A percentile compares a stretch with the other conserved stretches of the same genome.
Evolutionary conservation across 2,329 filamentous ascomycete species (phyloP).

Genomic region (Alternaria ethzedia): DNA sequence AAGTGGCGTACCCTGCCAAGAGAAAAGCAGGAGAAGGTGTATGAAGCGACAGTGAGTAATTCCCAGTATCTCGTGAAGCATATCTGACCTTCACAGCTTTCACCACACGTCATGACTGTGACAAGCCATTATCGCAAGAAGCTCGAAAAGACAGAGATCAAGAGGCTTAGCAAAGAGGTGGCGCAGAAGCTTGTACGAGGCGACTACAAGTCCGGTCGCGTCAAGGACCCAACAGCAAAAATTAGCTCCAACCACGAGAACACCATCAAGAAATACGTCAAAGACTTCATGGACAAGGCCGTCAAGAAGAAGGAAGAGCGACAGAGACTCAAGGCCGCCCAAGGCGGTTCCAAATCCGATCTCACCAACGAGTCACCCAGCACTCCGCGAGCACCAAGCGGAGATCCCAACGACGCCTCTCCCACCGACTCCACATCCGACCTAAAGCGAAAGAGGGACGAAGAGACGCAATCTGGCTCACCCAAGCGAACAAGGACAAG

Average conservation of each 20-base stretch:
- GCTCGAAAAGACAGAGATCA: slow-evolving; percentile 79
- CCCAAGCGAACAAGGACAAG: slow-evolving; percentile 43
- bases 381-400: slow-evolving; percentile 21
- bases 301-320: slow-evolving; percentile 69
- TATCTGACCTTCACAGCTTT: slow-evolving; percentile 63
- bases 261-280: slow-evolving; percentile 82
- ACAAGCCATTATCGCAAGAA: slow-evolving; percentile 87
- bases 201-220: slow-evolving; percentile 89
- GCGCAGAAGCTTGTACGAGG: slow-evolving; percentile 89
- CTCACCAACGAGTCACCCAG: slow-evolving; percentile 21
- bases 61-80: not conserved
- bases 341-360: slow-evolving; percentile 39
- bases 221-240: slow-evolving; percentile 74
- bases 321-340: slow-evolving; percentile 64
- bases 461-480: slow-evolving; percentile 33
- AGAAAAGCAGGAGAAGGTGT: slow-evolving; percentile 94
- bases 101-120: slow-evolving; percentile 83
- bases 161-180: slow-evolving; percentile 71
- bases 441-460: slow-evolving; percentile 49
- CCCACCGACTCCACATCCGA: slow-evolving; percentile 36
- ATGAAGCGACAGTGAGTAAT: slow-evolving; percentile 83
- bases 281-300: slow-evolving; percentile 86
- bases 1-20: slow-evolving; percentile 73
- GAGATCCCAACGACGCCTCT: slow-evolving; percentile 20
- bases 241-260: slow-evolving; percentile 79